Evolutionary conservation across 345 rosid species (phyloP).

Genomic region (Acer negundo): DNA sequence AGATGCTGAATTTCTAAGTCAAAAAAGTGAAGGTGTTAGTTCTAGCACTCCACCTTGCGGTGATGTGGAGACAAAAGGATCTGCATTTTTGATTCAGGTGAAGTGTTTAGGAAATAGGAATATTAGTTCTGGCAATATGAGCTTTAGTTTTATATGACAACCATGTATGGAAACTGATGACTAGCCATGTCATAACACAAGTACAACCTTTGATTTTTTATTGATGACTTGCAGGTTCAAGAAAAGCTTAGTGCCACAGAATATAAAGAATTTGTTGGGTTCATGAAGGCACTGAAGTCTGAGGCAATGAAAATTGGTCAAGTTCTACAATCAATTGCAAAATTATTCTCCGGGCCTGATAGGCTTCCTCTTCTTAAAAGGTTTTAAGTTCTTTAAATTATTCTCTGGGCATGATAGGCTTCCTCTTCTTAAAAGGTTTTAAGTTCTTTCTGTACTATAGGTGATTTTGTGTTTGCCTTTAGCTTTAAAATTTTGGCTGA

Average conservation of each 20-base stretch:
- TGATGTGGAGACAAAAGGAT: conserved; percentile 66
- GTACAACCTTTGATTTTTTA: background rate
- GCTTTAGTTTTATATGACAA: background rate
- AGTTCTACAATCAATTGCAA: conserved; percentile 65
- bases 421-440: conserved; percentile 74
- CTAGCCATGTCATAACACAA: background rate
- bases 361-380: conserved; percentile 70
- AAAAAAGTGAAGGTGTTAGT: conserved; percentile 30
- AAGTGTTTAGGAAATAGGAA: conserved; percentile 1
- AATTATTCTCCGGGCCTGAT: conserved; percentile 66
- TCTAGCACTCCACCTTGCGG: conserved; percentile 31
- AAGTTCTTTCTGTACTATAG: background rate
- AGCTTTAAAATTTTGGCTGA: background rate
- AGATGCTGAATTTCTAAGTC: conserved; percentile 17
- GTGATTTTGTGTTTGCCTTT: background rate
- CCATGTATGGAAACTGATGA: background rate
- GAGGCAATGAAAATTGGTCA: conserved; percentile 59
- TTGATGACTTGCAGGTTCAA: conserved; percentile 49
- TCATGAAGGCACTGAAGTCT: conserved; percentile 84
- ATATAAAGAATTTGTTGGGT: conserved; percentile 80
- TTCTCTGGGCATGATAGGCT: conserved; percentile 67
- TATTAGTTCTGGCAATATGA: background rate
- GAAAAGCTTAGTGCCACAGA: conserved; percentile 73
- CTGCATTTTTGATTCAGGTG: conserved; percentile 79
- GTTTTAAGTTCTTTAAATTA: conserved; percentile 44